phyloP scores from a whole-genome alignment of 768 basidiomycete genomes.

The Psilocybe subaeruginosa region DNA sequence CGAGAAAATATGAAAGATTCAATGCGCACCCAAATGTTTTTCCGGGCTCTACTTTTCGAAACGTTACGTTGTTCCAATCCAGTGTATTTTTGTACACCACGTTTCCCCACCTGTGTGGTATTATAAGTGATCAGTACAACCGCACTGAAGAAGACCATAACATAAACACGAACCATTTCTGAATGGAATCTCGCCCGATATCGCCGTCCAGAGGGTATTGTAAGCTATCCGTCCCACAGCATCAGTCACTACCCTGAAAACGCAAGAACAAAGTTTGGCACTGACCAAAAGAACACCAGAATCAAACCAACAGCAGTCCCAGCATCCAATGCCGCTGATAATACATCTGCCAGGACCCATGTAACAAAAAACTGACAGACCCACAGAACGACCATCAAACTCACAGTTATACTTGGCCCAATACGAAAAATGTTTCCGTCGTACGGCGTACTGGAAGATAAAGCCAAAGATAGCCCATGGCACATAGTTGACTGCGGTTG shows the following conservation, averaged over 20 bases:
- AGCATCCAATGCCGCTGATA: slow-evolving; percentile 76
- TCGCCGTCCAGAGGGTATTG: slow-evolving; percentile 47
- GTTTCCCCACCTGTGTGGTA: slow-evolving; percentile 41
- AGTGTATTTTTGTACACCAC: slow-evolving; percentile 35
- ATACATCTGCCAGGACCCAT: slow-evolving; percentile 49
- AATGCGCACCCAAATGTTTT: slow-evolving; percentile 37
- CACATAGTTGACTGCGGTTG: slow-evolving; percentile 84
- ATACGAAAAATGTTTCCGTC: slow-evolving; percentile 67
- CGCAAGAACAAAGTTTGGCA: slow-evolving; percentile 4
- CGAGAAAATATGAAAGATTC: neutral
- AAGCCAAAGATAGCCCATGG: slow-evolving; percentile 79
- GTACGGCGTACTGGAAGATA: slow-evolving; percentile 74
- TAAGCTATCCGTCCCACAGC: slow-evolving; percentile 27
- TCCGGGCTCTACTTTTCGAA: slow-evolving; percentile 28
- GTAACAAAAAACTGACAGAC: neutral
- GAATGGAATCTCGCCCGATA: slow-evolving; percentile 39
- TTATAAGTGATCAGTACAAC: neutral
- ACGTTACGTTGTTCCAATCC: slow-evolving; percentile 34
- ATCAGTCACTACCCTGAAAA: neutral
- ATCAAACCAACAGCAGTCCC: slow-evolving; percentile 71
- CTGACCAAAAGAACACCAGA: slow-evolving; percentile 70
- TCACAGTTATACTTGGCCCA: slow-evolving; percentile 83
- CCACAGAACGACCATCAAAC: slow-evolving; percentile 11
- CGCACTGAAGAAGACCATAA: neutral
- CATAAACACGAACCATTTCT: slow-evolving; percentile 32